Base-by-base conservation (phyloP, 2,329 filamentous ascomycete species). In the Exophiala spinifera region DNA sequence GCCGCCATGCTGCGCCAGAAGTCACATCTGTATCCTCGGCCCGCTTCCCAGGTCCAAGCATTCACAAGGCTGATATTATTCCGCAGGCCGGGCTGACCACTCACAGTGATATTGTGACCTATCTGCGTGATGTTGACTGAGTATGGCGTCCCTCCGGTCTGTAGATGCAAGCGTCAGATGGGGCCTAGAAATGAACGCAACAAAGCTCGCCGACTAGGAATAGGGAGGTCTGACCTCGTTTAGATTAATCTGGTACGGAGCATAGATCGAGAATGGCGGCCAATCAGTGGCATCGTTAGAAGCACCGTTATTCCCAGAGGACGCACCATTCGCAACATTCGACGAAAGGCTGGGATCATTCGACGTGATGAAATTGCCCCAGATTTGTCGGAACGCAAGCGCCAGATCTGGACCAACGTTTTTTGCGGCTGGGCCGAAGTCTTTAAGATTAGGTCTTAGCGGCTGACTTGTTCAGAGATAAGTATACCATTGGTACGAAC, bases 21-120 rank as follows among this genome's bases (percentile, higher is more conserved):
- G 21, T 73, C 71, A 58, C 77, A 79, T 49, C 77, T 66, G 31
- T 60, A 57, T 0, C 78, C 77, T 17, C 78, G 66, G 0, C 73
- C 74, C 1, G 70, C 76, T 53, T 80, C 78, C 77, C 77, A 79
- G 2, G 64, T 65, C 53, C 68, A 72, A 1, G 71, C 76, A 62
- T 77, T 66, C 4, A 71, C 73, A 23, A 79, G 46, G 0, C 61
- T 65, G 54, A 80, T 70, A 2, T 66, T 58, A 49, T 77, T 76
- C 7, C 66, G 63, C 14, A 73, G 64, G 31, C 61, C 71, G 50
- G 63, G 64, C 0, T 61, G 64, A 57, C 64, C 56, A 63, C 62
- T 63, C 65, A 64, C 53, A 56, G 61, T 52, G 63, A 66, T 23
- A 63, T 64, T 53, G 42, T 59, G 15, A 52, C 62, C 50, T 51